Evolutionary conservation across 1,139 yeast species (phyloP), one percentile per base, ranked within the genome.

Genomic region (Geotrichum armillariae): DNA sequence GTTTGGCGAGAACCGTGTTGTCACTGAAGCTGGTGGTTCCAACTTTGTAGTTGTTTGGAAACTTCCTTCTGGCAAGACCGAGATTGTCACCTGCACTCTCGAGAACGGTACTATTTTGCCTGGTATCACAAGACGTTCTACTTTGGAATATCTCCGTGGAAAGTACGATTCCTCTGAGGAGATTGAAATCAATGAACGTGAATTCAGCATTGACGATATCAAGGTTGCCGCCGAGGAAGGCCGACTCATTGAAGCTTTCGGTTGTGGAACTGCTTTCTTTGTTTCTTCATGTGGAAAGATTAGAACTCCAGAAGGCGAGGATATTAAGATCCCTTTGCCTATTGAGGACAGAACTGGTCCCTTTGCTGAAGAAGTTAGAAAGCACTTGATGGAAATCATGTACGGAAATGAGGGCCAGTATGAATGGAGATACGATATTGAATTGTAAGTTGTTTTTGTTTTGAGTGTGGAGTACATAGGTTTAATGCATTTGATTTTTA

Each of bases 1-100:
- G 42, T 68, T 71, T 53, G 77, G 76, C 18, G 73, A 70, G 20
- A 68, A 68, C 27, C 62, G 66, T 5, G 63, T 68, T 60, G 72
- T 73, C 52, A 73, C 78, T 34, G 78, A 73, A 58, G 76, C 75
- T 18, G 78, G 78, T 18, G 72, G 74, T 37, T 72, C 74, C 66
- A 74, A 73, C 57, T 73, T 73, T 60, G 70, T 68, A 42, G 63
- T 53, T 3, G 74, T 71, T 22, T 65, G 72, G 67, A 60, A 67
- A 59, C 18, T 33, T 11, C 27, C 48, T 22, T 62, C 63, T 29
- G 63, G 63, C 31, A 64, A 62, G 57, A 65, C 65, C 50, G 76
- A 73, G 56, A 65, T 72, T 61, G 68, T 66, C 41, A 73, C 77
- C 23, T 73, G 76, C 57, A 75, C 77, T 4, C 63, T 73, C 53